Percentiles rank a stretch among this genome's conserved stretches.
Conservation (phyloP, 2,329 filamentous ascomycete genomes). For the Graphilbum fragrans region DNA sequence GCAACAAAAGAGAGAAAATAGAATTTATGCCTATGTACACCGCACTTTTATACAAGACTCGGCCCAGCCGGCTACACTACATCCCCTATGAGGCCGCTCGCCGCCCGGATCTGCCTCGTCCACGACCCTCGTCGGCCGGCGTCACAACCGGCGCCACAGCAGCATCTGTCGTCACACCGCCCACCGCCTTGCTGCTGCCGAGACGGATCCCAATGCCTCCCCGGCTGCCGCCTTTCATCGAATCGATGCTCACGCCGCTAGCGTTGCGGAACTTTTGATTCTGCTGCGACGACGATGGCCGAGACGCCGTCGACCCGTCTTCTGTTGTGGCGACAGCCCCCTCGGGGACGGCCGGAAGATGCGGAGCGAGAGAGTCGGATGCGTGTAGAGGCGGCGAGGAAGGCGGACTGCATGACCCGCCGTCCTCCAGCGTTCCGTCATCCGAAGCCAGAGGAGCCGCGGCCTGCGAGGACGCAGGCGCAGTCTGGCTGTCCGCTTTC, state of each 20-base stretch:
- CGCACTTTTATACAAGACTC: no score
- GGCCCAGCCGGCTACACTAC: no score
- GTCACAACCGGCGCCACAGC: background rate
- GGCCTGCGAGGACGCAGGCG: no score
- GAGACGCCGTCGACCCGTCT: background rate
- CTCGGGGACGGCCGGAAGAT: no score
- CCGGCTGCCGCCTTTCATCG: constrained; percentile 11
- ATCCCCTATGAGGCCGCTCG: no score
- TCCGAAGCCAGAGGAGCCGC: background rate
- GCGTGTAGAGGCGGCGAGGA: background rate
- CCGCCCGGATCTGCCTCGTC: background rate
- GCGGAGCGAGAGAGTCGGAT: no score
- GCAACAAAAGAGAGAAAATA: no score
- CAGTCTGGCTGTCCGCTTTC: background rate
- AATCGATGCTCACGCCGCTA: constrained; percentile 20
- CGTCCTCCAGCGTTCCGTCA: background rate
- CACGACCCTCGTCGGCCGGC: background rate
- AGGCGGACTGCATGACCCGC: background rate
- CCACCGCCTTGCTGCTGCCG: constrained; percentile 11
- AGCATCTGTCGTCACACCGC: constrained; percentile 9
- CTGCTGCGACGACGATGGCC: background rate
- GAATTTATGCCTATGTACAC: no score
- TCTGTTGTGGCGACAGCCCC: no score
- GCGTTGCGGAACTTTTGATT: constrained; percentile 14
- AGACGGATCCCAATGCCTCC: constrained; percentile 9